Evolutionary conservation across 257 asterid species (phyloP), one percentile per base, ranked within the genome.

Genomic region (Anisodus acutangulus): DNA sequence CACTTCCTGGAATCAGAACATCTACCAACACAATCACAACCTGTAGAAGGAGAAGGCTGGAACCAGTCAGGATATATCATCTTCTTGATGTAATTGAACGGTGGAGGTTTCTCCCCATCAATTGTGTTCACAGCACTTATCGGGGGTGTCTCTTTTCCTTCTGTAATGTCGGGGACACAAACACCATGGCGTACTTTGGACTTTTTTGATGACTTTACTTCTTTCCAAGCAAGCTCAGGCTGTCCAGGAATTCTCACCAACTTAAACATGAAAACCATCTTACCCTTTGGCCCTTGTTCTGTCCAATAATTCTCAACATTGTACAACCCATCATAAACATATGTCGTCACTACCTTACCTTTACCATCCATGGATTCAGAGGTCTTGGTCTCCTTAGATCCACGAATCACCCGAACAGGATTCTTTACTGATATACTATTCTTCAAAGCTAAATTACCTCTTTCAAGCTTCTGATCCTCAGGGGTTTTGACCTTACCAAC

Each of bases 221-320:
- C 94, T 88, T 93, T 95, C 98, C 97, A 92, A 57, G 93, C 91
- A 58, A 95, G 91, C 85, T 95, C 97, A 6, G 82, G 82, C 79
- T 85, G 88, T 5, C 87, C 87, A 9, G 89, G 79, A 8, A 83
- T 78, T 82, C 84, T 87, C 82, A 62, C 81, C 84, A 89, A 71
- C 70, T 87, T 79, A 41, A 83, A 89, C 84, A 83, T 87, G 63
- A 82, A 88, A 39, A 89, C 78, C 87, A 43, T 31, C 49, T 85
- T 85, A 13, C 85, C 88, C 7, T 58, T 66, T 11, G 39, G 15
- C 11, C 84, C 84, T 12, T 9, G 78, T 5, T 53, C 85, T 39
- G 49, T 43, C 87, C 86, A 81, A 82, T 74, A 85, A 35, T 81
- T 71, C 31, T 87, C 85, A 60, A 87, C 88, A 4, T 82, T 85